These are phyloP conservation scores for Arthrobotrys pseudoclavata DNA, from an alignment of 2,329 filamentous ascomycete genomes.

Conservation along the genomic window DNA sequence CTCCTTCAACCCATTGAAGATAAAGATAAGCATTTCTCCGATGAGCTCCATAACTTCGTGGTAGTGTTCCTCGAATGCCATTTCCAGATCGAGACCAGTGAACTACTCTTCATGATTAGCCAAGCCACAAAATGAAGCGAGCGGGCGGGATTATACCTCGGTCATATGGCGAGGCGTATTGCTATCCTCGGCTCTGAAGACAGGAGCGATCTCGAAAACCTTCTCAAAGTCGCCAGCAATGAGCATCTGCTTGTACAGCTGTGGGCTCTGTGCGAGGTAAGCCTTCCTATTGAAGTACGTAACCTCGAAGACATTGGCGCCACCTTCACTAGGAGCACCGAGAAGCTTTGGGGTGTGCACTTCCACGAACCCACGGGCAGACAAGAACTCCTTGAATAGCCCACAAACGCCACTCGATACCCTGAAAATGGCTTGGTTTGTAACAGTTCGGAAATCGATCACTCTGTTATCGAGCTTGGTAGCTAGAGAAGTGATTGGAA, in stretches of 20 bases:
- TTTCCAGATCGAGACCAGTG: slow-evolving; percentile 88
- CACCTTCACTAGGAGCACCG: slow-evolving; percentile 90
- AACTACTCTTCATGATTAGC: slow-evolving; percentile 71
- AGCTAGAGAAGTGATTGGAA: slow-evolving; percentile 82
- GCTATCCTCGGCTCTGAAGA: slow-evolving; percentile 87
- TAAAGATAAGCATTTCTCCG: slow-evolving; percentile 80
- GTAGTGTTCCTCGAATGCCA: slow-evolving; percentile 86
- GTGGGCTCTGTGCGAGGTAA: slow-evolving; percentile 82
- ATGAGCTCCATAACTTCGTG: slow-evolving; percentile 80
- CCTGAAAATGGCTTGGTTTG: slow-evolving; percentile 88
- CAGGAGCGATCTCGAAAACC: slow-evolving; percentile 82
- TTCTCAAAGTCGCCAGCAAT: slow-evolving; percentile 83
- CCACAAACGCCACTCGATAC: slow-evolving; percentile 76
- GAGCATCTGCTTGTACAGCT: slow-evolving; percentile 90
- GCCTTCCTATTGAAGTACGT: slow-evolving; percentile 90
- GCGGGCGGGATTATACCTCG: slow-evolving; percentile 69
- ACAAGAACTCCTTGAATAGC: slow-evolving; percentile 84
- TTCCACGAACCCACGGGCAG: slow-evolving; percentile 79
- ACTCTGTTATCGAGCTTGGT: slow-evolving; percentile 92
- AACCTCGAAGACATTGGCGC: slow-evolving; percentile 89
- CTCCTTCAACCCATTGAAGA: slow-evolving; percentile 80
- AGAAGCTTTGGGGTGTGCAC: slow-evolving; percentile 93
- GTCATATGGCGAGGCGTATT: slow-evolving; percentile 89
- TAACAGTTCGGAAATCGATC: slow-evolving; percentile 90
- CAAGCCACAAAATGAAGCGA: not conserved